Base-by-base conservation (phyloP, 1,284 basidiomycete genomes). In the Puccinia horiana region DNA sequence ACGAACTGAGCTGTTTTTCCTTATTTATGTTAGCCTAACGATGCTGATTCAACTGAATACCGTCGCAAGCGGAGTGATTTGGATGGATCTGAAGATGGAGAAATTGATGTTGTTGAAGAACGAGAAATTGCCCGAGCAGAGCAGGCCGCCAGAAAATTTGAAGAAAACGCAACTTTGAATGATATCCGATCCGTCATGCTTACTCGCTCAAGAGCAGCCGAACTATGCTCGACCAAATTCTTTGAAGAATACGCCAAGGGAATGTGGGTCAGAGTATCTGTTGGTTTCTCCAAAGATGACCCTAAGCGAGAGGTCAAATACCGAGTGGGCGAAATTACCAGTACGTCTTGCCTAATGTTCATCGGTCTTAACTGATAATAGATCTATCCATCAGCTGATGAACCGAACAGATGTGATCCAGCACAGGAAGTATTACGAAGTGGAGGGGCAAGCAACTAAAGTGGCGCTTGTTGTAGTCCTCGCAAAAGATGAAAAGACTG, bases 241-340 rank as follows among this genome's bases (percentile, higher is more conserved):
- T 81, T 81, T 42, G 52, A 72, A 44, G 78, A 81, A 18, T 73
- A 73, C 37, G 78, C 58, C 54, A 72, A 73, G 58, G 78, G 78
- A 29, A 81, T 81, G 78, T 81, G 78, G 78, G 78, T 81, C 9
- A 69, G 78, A 40, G 78, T 81, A 26, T 81, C 78, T 20, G 78
- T 81, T 9, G 78, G 78, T 16, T 81, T 73, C 44, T 67, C 67
- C 16, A 72, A 61, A 73, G 69, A 81, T 81, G 78, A 81, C 63
- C 78, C 78, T n/a, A 81, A 81, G 78, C 67, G 69, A 14, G 78
- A 81, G 44, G 52, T 73, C 3, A 81, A 81, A 40, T 81, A 81
- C 73, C 78, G 78, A 70, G 78, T 81, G 18, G 78, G 67, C 29
- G 78, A 81, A 73, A 69, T 81, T 23, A 37, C 35, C 56, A 52